Conservation (phyloP, 208 protist genomes). For the Acanthamoeba culbertsoni region DNA sequence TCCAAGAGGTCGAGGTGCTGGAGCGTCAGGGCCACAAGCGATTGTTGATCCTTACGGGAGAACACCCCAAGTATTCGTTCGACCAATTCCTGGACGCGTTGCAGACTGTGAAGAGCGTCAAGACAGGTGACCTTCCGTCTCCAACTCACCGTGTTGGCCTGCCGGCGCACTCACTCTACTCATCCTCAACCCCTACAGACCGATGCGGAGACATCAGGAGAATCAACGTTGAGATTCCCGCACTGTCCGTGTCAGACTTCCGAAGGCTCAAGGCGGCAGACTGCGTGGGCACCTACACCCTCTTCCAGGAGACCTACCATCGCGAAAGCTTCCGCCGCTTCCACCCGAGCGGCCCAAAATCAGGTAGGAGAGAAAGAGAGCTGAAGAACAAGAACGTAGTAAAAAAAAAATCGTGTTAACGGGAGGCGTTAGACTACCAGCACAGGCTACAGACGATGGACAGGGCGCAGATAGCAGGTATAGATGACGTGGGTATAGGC, state of each 20-base stretch:
- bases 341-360: constrained; percentile 77
- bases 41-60: constrained; percentile 75
- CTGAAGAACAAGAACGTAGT: too few species aligned
- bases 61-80: constrained; percentile 76
- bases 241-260: constrained; percentile 74
- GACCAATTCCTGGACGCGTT: constrained; percentile 75
- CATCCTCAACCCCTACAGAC: neutral
- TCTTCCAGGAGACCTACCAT: constrained; percentile 82
- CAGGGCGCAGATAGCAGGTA: constrained; percentile 65
- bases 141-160: neutral
- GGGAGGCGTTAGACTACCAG: constrained; percentile 69
- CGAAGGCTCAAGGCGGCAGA: constrained; percentile 71
- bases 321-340: constrained; percentile 72
- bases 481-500: constrained; percentile 79
- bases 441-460: constrained; percentile 74
- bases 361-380: too few species aligned
- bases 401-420: too few species aligned
- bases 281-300: constrained; percentile 76
- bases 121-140: constrained; percentile 3
- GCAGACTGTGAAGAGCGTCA: constrained; percentile 43
- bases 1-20: constrained; percentile 68
- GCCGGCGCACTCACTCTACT: neutral
- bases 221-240: constrained; percentile 81
- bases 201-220: constrained; percentile 71
- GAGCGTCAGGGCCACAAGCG: constrained; percentile 70